Evolutionary conservation across 805 yeast species (phyloP).

Genomic region (Yarrowia hollandica): DNA sequence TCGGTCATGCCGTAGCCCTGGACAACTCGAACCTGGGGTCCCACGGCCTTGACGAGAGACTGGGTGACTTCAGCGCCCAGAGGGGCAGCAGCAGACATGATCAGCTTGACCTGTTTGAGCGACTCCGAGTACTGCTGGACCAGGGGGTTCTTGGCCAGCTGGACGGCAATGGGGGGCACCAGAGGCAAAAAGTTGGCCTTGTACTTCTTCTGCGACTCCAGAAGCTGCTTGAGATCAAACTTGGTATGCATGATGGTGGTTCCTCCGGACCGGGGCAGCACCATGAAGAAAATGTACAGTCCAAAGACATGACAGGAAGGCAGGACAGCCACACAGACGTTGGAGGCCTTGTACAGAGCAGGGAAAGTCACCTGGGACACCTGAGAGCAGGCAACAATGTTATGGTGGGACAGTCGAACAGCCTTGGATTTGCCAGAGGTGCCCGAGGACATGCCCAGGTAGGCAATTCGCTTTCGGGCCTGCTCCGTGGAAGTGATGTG

Average conservation of each 20-base stretch:
- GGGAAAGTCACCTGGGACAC: neutral
- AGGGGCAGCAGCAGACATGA: constrained; percentile 51
- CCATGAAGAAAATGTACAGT: constrained; percentile 37
- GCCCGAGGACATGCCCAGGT: constrained; percentile 26
- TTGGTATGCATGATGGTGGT: constrained; percentile 37
- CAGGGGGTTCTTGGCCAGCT: constrained; percentile 49
- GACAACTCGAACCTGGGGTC: constrained; percentile 29
- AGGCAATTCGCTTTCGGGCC: constrained; percentile 4
- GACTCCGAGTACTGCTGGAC: constrained; percentile 46
- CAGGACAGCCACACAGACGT: constrained; percentile 39
- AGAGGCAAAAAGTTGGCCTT: constrained; percentile 46
- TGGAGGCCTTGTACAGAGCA: neutral
- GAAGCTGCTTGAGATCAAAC: constrained; percentile 41
- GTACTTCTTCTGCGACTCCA: constrained; percentile 37
- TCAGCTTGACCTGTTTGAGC: constrained; percentile 45
- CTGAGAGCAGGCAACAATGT: constrained; percentile 4
- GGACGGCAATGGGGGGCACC: constrained; percentile 47
- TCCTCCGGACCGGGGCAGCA: constrained; percentile 34
- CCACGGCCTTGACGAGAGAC: neutral
- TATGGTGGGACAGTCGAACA: constrained; percentile 7
- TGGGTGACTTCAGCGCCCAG: constrained; percentile 36
- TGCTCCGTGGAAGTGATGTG: neutral
- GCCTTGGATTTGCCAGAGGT: constrained; percentile 23
- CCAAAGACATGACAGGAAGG: constrained; percentile 42
- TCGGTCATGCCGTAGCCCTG: constrained; percentile 31